Base-by-base conservation (phyloP, 2,329 filamentous ascomycete genomes). In the Talaromyces sp. region DNA sequence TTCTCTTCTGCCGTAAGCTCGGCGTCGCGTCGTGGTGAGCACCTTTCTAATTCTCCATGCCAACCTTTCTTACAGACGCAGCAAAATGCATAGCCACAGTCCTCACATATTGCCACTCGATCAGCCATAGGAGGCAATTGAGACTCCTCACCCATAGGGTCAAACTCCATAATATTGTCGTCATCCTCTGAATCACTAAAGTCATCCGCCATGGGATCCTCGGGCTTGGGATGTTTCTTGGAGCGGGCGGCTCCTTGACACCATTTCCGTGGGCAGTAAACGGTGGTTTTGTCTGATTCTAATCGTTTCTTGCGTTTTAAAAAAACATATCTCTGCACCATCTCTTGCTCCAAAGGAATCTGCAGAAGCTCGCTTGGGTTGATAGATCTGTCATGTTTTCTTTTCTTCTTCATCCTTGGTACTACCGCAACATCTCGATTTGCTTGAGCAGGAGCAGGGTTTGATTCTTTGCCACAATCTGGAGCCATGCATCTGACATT, bases 221-320 rank as follows among this genome's bases (percentile, higher is more conserved):
- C 74, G 4, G 88, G 88, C 69, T 90, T 91, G 61, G 82, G 87
- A 74, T 90, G 86, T 67, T 83, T 86, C 70, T 88, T 89, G 24
- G 88, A 91, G 52, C 86, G 85, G 27, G 92, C 92, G 2, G 92
- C 90, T 6, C 91, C 92, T 73, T 94, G 90, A 72, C 94, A 99
- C 91, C 92, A 97, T 59, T 87, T 82, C 9, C 94, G 85, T 0
- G 94, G 94, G 69, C 94, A 99, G 73, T 96, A 97, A 35, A 97
- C 84, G 0, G 92, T 97, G 61, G 87, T 88, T 69, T 92, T 95
- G 75, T 97, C 92, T 0, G 91, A 88, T 74, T 97, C 94, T 2
- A 97, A 84, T 72, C 91, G 89, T 65, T 89, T 90, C 78, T 97
- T 97, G 69, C 96, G 90, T 77, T 94, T 97, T 62, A 97, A 82